A percentile compares a stretch with the other conserved stretches of the same genome.
phyloP scores from a whole-genome alignment of 345 rosid genomes.

The Syzygium aromaticum region DNA sequence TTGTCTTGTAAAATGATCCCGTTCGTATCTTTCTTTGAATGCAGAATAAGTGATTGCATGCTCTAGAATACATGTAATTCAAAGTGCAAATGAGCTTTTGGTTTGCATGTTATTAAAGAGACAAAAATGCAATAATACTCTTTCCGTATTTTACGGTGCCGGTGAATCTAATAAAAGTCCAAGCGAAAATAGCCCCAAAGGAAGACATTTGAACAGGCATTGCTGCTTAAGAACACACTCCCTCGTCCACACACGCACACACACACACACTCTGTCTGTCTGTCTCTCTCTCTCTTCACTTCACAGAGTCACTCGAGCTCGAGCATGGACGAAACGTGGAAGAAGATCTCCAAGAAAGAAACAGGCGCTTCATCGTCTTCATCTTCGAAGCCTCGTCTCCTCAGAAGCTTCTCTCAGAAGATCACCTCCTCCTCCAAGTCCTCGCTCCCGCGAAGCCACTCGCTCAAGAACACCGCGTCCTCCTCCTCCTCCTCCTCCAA shows the following conservation, averaged over 20 bases:
- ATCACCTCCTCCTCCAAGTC: conserved; percentile 6
- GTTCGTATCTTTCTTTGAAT: neutral
- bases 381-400: conserved; percentile 30
- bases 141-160: neutral
- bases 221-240: neutral
- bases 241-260: neutral
- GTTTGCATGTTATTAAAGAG: neutral
- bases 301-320: neutral
- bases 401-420: conserved; percentile 67
- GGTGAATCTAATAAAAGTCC: neutral
- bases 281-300: neutral
- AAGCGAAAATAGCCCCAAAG: neutral
- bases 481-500: neutral
- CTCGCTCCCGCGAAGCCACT: conserved; percentile 8
- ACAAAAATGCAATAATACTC: neutral
- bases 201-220: neutral
- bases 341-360: neutral
- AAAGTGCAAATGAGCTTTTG: neutral
- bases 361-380: conserved; percentile 30
- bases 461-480: conserved; percentile 9
- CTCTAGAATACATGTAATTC: neutral
- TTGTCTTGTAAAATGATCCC: neutral
- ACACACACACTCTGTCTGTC: neutral
- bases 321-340: conserved; percentile 84
- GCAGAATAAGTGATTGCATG: neutral